These are phyloP conservation scores for Pythium coloratum DNA, from an alignment of 352 stramenopile genomes.

Conservation along the genomic window DNA sequence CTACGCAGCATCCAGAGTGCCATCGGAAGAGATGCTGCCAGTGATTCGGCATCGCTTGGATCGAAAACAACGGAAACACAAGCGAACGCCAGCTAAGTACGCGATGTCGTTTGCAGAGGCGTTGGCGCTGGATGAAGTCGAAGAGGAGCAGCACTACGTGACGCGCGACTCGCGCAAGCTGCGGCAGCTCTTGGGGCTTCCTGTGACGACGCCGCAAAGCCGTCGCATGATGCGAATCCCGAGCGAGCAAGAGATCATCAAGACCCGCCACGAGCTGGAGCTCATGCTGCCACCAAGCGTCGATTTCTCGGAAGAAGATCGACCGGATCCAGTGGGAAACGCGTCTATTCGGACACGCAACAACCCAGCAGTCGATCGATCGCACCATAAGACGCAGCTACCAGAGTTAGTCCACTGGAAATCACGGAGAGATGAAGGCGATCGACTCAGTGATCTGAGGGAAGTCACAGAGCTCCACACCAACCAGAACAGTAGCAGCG, in stretches of 20 bases:
- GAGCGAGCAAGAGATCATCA: constrained; percentile 28
- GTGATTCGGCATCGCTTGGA: constrained; percentile 41
- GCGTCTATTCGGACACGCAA: neutral
- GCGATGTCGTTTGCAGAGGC: constrained; percentile 21
- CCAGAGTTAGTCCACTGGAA: constrained; percentile 22
- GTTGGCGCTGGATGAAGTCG: constrained; percentile 24
- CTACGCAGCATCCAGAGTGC: constrained; percentile 38
- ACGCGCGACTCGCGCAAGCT: constrained; percentile 31
- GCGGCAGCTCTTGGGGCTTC: constrained; percentile 25
- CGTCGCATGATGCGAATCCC: constrained; percentile 24
- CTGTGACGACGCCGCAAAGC: constrained; percentile 19
- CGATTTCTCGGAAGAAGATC: constrained; percentile 20
- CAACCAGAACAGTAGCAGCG: neutral
- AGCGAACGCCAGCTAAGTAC: constrained; percentile 6
- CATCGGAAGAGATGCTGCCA: constrained; percentile 54
- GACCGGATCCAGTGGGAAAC: neutral
- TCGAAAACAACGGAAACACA: constrained; percentile 1
- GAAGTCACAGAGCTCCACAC: constrained; percentile 1
- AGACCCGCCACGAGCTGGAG: constrained; percentile 20
- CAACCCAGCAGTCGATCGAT: neutral
- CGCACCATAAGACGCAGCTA: constrained; percentile 3
- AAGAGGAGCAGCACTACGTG: constrained; percentile 27
- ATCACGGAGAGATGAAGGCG: constrained; percentile 1
- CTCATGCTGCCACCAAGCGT: constrained; percentile 14
- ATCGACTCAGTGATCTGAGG: constrained; percentile 1